phyloP scores from a whole-genome alignment of 176 grass and related monocot species.

The Oryza punctata region DNA sequence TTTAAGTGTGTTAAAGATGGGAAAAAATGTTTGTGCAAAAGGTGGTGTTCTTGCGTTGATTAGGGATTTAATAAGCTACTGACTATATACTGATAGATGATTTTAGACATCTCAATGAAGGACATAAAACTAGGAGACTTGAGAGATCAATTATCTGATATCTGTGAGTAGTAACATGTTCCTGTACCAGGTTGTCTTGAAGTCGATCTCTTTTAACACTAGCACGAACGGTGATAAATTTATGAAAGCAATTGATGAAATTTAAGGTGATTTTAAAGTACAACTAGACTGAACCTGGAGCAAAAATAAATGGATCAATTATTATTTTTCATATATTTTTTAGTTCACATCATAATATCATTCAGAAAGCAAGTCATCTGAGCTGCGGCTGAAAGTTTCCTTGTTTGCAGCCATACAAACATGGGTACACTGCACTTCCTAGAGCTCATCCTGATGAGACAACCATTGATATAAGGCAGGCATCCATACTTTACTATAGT shows the following conservation, averaged over 20 bases:
- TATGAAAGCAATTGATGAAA: neutral
- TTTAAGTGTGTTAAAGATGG: neutral
- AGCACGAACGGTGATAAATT: neutral
- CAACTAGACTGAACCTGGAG: neutral
- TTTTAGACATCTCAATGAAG: neutral
- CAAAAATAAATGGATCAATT: neutral
- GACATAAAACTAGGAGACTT: neutral
- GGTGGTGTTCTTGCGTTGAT: neutral
- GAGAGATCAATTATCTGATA: neutral
- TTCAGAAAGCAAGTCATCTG: neutral
- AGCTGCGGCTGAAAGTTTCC: neutral
- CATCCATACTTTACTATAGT: conserved; percentile 7
- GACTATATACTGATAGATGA: neutral
- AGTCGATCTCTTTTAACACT: neutral
- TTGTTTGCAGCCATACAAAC: conserved; percentile 67
- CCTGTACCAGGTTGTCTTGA: neutral
- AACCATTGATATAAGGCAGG: conserved; percentile 88
- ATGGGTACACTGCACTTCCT: conserved; percentile 84
- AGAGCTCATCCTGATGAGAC: conserved; percentile 78
- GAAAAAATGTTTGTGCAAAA: neutral
- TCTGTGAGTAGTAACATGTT: neutral
- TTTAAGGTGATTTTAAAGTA: neutral
- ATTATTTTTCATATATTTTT: neutral
- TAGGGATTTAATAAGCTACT: neutral
- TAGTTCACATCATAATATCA: neutral